phyloP scores from a whole-genome alignment of 371 early-diverging fungal genomes.

The Circinella umbellata region DNA sequence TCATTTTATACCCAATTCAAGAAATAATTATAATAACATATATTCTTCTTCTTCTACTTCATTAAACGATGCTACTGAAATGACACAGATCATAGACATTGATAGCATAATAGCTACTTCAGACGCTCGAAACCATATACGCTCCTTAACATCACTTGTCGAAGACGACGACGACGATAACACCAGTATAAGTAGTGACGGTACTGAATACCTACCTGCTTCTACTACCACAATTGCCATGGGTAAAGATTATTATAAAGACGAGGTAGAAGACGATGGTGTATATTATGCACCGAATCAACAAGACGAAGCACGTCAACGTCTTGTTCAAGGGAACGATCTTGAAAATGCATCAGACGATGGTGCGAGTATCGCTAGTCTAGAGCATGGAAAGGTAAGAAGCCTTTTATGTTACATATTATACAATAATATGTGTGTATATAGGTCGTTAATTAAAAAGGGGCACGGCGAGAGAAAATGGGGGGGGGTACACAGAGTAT shows the following conservation, averaged over 20 bases:
- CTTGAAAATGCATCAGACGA: constrained; percentile 15
- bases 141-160: constrained; percentile 15
- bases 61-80: constrained; percentile 37
- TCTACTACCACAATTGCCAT: constrained; percentile 9
- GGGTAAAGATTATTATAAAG: constrained; percentile 16
- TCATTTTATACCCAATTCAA: neutral
- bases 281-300: constrained; percentile 15
- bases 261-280: constrained; percentile 1
- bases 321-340: constrained; percentile 18
- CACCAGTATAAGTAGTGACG: constrained; percentile 16
- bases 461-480: no score
- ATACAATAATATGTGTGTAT: no score
- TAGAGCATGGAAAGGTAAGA: constrained; percentile 16
- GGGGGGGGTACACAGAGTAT: no score
- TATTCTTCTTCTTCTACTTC: neutral
- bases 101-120: constrained; percentile 31
- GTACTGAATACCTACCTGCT: constrained; percentile 20
- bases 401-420: neutral
- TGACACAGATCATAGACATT: constrained; percentile 37
- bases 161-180: constrained; percentile 28
- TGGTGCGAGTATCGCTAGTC: constrained; percentile 1
- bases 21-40: neutral
- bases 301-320: constrained; percentile 19
- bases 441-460: no score
- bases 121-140: constrained; percentile 35